Base-by-base conservation (phyloP, 2,329 filamentous ascomycete genomes). In the Herpotrichia juniperi region DNA sequence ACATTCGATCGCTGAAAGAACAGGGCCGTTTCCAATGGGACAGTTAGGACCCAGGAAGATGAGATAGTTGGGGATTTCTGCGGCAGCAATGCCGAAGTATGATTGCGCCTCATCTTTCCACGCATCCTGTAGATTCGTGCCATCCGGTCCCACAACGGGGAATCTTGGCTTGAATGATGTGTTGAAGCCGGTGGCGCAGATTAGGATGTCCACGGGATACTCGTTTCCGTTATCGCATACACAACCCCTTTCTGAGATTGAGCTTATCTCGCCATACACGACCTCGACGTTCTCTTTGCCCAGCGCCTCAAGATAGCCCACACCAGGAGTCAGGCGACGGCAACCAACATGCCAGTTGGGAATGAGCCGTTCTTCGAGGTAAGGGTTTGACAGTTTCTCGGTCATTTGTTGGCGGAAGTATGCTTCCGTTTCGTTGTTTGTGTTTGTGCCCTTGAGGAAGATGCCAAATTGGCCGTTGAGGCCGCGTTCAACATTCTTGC, bases 401-500 rank as follows among this genome's bases (percentile, higher is more conserved):
- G 48, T 77, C 79, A 35, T 71, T 57, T 53, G 78, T 69, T 73
- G 81, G 70, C 65, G 75, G 69, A 81, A 76, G 54, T 77, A 74
- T 19, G 64, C 63, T 56, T 73, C 73, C 10, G 71, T 78, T 25
- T 76, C 69, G 47, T 64, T 66, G 64, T 76, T 78, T 51, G 69
- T 67, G 48, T 71, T 68, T 55, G 67, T 71, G 32, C 70, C 60
- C 53, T 77, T 78, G 30, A 80, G 68, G 58, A 81, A 80, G 49
- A 79, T 73, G 39, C 74, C 75, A 56, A 81, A 81, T 53, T 77
- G 74, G 39, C 71, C 73, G 50, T 80, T 81, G 16, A 80, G 66
- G 4, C 76, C 76, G 6, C 70, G 70, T 54, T 81, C 79, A 43
- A 81, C 69, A 26, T 68, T 62, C 57, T 78, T 79, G 45, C 75